A percentile compares a stretch with the other conserved stretches of the same genome.
Conservation (phyloP, 495 filamentous ascomycete genomes). For the Platismatia glauca region DNA sequence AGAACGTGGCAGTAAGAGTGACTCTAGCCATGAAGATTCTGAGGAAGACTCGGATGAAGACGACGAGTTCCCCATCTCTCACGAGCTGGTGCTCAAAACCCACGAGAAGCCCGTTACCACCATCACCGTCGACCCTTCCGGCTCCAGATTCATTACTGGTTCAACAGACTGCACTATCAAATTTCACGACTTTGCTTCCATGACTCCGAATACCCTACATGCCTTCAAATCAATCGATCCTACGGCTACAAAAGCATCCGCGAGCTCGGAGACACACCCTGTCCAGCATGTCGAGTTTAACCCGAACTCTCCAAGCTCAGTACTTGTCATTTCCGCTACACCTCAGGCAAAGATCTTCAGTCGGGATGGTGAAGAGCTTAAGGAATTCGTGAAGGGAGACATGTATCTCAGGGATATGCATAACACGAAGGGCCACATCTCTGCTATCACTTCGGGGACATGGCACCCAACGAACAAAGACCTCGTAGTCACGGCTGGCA, state of each 20-base stretch:
- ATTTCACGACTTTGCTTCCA: slow-evolving; percentile 87
- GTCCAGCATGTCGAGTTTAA: slow-evolving; percentile 84
- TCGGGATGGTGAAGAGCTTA: slow-evolving; percentile 75
- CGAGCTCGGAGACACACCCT: slow-evolving; percentile 71
- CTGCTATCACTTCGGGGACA: slow-evolving; percentile 74
- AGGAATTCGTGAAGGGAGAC: slow-evolving; percentile 90
- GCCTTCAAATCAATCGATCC: slow-evolving; percentile 92
- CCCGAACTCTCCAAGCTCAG: slow-evolving; percentile 64
- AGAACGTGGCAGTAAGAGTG: slow-evolving; percentile 36
- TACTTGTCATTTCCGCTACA: slow-evolving; percentile 78
- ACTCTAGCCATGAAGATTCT: slow-evolving; percentile 47
- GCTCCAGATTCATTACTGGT: slow-evolving; percentile 74
- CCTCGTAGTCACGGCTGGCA: slow-evolving; percentile 77
- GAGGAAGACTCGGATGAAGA: slow-evolving; percentile 61
- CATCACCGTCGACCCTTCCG: slow-evolving; percentile 73
- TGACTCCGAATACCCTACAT: slow-evolving; percentile 87
- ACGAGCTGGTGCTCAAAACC: slow-evolving; percentile 84
- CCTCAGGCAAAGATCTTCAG: slow-evolving; percentile 82
- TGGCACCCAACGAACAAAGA: slow-evolving; percentile 84
- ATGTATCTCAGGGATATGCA: slow-evolving; percentile 97
- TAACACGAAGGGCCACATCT: slow-evolving; percentile 92
- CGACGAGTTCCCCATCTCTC: slow-evolving; percentile 87
- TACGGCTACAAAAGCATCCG: slow-evolving; percentile 61
- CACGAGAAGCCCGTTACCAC: slow-evolving; percentile 85
- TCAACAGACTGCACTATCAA: slow-evolving; percentile 88